Base-by-base conservation (phyloP, 176 grass and related monocot genomes). In the Cenchrus fungigraminus region DNA sequence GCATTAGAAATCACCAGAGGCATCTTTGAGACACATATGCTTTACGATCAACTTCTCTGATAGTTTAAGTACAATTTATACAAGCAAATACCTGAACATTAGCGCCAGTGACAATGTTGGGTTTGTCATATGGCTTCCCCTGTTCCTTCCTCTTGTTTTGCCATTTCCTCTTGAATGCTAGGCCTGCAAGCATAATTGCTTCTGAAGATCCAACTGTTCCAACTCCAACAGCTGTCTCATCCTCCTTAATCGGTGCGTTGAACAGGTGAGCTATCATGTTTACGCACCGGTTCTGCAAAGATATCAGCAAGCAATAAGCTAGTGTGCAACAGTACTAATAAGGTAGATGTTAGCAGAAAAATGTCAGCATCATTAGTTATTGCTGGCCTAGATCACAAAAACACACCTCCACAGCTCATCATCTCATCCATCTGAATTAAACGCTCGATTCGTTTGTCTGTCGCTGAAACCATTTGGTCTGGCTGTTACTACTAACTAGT, bases 91-190 rank as follows among this genome's bases (percentile, higher is more conserved):
- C 94, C 89, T 97, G 94, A 85, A 93, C 94, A 89, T 97, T 97
- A 12, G 94, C 94, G 13, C 94, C 94, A 37, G 94, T 93, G 66
- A 97, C 94, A 83, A 97, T 97, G 81, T 97, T 97, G 54, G 94
- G 91, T 69, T 91, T 97, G 87, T 93, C 94, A 20, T 13, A 88
- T 70, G 91, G 89, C 74, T 93, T 97, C 31, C 91, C 94, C 76
- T 91, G 72, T 4, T 85, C 91, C 71, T 91, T 97, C 56, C 82
- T 93, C 55, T 81, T 93, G 46, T 93, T 97, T 77, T 93, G 91
- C 91, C 94, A 97, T 74, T 88, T 97, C 85, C 94, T 91, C 82
- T 93, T 97, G 81, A 93, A 97, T 57, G 94, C 94, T 60, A 97
- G 34, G 10, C 94, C 94, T 1, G 94, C 91, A 44, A 97, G 89